phyloP scores from a whole-genome alignment of 352 stramenopile species.

The Phytophthora sp. region DNA sequence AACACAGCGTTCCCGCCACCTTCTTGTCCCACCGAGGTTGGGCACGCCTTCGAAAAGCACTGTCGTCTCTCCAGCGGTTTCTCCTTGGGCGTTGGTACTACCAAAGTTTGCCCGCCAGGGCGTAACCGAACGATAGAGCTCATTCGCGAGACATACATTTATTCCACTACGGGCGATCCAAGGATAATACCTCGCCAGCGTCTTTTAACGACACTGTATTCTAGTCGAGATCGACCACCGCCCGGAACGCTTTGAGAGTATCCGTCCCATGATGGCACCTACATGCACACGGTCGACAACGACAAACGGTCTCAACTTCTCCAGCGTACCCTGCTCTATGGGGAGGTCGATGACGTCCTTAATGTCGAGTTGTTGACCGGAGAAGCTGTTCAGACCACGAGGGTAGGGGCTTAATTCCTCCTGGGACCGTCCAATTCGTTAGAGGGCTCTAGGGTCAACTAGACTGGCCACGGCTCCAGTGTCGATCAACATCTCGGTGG shows the following conservation, averaged over 20 bases:
- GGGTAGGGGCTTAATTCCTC: neutral
- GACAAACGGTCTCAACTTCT: neutral
- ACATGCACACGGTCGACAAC: neutral
- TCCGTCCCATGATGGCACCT: no score
- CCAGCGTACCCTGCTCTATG: neutral
- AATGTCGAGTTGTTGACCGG: neutral
- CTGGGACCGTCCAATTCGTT: neutral
- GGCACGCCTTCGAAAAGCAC: neutral
- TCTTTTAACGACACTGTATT: neutral
- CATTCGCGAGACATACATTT: neutral
- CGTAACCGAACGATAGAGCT: neutral
- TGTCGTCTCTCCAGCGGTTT: neutral
- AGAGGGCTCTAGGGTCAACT: neutral
- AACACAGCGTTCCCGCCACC: slow-evolving; percentile 1
- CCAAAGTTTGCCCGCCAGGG: neutral
- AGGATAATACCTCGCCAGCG: neutral
- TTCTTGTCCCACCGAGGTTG: neutral
- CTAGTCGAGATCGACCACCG: neutral
- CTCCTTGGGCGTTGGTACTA: neutral
- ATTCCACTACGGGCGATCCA: neutral
- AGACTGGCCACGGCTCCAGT: slow-evolving; percentile 7
- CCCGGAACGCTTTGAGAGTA: no score
- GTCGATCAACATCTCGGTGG: neutral
- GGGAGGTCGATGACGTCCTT: slow-evolving; percentile 1
- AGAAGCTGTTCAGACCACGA: neutral